Evolutionary conservation across 2,329 filamentous ascomycete species (phyloP).

Genomic region (Raffaelea deltoideospora): DNA sequence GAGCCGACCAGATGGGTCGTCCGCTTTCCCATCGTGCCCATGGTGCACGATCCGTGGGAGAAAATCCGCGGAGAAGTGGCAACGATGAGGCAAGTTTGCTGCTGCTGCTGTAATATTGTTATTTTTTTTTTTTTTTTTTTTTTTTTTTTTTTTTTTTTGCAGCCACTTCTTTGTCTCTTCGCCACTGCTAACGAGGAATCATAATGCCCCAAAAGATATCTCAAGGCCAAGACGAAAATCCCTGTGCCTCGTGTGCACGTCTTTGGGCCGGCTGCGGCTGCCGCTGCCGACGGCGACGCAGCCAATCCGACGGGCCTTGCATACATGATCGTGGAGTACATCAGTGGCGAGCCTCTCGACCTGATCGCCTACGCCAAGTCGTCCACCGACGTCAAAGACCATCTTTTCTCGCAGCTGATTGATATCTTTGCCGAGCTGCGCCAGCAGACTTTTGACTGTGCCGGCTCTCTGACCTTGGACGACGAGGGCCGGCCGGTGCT

Average conservation of each 20-base stretch:
- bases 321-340: conserved; percentile 11
- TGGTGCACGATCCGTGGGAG: conserved; percentile 10
- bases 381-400: conserved; percentile 2
- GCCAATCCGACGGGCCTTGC: neutral
- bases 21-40: conserved; percentile 12
- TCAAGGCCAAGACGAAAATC: conserved; percentile 10
- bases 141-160: conserved; percentile 2
- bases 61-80: conserved; percentile 15
- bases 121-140: neutral
- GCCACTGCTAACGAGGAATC: too few relatives aligned
- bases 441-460: conserved; percentile 10
- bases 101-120: neutral
- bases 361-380: conserved; percentile 4
- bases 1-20: conserved; percentile 10
- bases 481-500: neutral
- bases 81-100: conserved; percentile 10
- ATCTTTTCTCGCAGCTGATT: conserved; percentile 11
- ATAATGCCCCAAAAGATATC: too few relatives aligned
- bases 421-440: conserved; percentile 13
- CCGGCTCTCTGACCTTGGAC: conserved; percentile 11
- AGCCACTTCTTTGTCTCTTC: neutral
- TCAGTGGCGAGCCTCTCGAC: conserved; percentile 10
- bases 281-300: neutral
- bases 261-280: conserved; percentile 6
- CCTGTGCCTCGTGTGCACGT: conserved; percentile 11